Base-by-base conservation (phyloP, 176 grass and related monocot genomes). In the Eremochloa ophiuroides region DNA sequence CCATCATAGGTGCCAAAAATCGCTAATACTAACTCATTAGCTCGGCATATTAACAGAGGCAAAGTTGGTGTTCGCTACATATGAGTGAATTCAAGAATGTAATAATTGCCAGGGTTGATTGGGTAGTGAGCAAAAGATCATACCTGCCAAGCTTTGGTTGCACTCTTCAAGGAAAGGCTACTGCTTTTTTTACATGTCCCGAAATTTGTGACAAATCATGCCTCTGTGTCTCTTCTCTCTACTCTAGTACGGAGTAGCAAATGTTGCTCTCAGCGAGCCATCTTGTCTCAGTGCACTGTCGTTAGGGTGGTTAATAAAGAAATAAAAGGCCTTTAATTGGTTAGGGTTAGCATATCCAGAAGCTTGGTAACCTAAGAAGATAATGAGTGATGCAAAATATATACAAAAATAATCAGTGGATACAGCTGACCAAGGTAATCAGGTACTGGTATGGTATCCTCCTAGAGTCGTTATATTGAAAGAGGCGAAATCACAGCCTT, bases 71-170 rank as follows among this genome's bases (percentile, higher is more conserved):
- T 59, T 56, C 51, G 0, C 7, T 17, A 28, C 30, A 29, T 69
- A 10, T 71, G 53, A 33, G 75, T 42, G 76, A 58, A 62, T 84
- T 75, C 75, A 80, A 75, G 60, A 68, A 18, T 39, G 62, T 50
- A 66, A 84, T 84, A 84, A 80, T 84, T 79, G 17, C 23, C 39
- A 40, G 15, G 61, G 18, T 79, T 69, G 86, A 84, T 84, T 88
- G 38, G 75, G 31, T 88, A 88, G 76, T 62, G 87, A 62, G 61
- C 81, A 88, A 84, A 42, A 75, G 30, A 69, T 69, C 69, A 69
- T 50, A 80, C 69, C 69, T 31, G 47, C 30, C n/a, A 88, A 80
- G 30, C 76, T 84, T 88, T 33, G 13, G 39, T 62, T 14, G 1
- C 23, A 88, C 87, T 84, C 75, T 74, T 84, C 75, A 48, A 23